Evolutionary conservation across 2,329 filamentous ascomycete genomes (phyloP), one percentile per base, ranked within the genome.

Genomic region (Aureobasidium melanogenum): DNA sequence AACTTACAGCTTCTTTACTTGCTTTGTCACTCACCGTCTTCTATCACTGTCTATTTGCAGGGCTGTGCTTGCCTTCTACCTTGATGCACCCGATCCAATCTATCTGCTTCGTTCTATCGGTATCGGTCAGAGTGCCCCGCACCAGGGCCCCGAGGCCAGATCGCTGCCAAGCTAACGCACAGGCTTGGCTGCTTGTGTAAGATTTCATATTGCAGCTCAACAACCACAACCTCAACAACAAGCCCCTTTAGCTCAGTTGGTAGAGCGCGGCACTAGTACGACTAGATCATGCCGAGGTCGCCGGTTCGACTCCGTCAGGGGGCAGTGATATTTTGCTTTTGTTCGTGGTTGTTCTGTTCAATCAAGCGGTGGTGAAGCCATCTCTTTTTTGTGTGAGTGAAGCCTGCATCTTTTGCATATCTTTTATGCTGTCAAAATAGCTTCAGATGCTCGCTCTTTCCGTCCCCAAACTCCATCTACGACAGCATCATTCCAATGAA

Each of bases 201-300:
- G n/a, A n/a, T n/a, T 30, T 39, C 5, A n/a, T 24, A 19, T 17
- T 14, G 14, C 19, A 17, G 4, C 19, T 17, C 17, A 1, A 22
- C 8, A 22, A 15, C 36, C 3, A 19, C 41, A 26, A 19, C 4
- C 26, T 15, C 1, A 28, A 30, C 43, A 48, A 39, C 15, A 22
- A 43, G 55, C 55, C 55, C 30, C 34, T 41, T 58, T 58, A 58
- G 55, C 55, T 58, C 55, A 58, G 55, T 58, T 58, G 55, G 55
- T 58, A 58, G 55, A 58, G 55, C 55, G 55, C 55, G 55, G 43
- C 55, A 58, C 55, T 58, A 58, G 55, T 58, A 58, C 28, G 3
- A 8, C 43, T 28, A 46, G 43, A 26, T 28, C 43, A 58, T 58
- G 55, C 43, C 55, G 55, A 58, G 55, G 55, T 58, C 55, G 30